phyloP scores from a whole-genome alignment of 495 filamentous ascomycete genomes.

The Pyrenula aspistea region DNA sequence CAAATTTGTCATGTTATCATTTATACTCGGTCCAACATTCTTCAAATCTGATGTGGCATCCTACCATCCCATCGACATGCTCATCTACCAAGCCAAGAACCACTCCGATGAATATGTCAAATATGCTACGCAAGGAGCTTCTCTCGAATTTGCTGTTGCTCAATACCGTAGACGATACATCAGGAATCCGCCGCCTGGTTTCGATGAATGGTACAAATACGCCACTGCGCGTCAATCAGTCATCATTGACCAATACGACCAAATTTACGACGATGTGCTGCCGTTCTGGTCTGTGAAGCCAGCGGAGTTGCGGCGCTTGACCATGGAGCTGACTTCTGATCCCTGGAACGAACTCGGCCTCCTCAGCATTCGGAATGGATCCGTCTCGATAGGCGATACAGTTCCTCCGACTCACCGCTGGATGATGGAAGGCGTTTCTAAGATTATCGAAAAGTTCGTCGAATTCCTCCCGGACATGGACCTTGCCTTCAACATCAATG shows the following conservation, averaged over 20 bases:
- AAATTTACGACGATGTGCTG: constrained; percentile 54
- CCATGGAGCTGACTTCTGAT: constrained; percentile 29
- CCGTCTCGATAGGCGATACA: constrained; percentile 27
- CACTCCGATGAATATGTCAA: constrained; percentile 23
- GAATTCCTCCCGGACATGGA: constrained; percentile 69
- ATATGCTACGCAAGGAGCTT: constrained; percentile 23
- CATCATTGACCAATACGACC: constrained; percentile 65
- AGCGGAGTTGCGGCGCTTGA: constrained; percentile 38
- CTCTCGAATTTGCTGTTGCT: constrained; percentile 22
- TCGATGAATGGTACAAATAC: constrained; percentile 65
- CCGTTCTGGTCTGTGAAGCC: constrained; percentile 66
- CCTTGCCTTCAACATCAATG: constrained; percentile 66
- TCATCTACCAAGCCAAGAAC: constrained; percentile 27
- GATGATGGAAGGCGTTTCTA: constrained; percentile 46
- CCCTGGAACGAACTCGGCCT: constrained; percentile 37
- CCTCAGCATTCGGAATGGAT: constrained; percentile 34
- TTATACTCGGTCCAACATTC: constrained; percentile 17
- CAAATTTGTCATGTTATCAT: neutral
- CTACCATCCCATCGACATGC: constrained; percentile 35
- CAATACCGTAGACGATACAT: constrained; percentile 32
- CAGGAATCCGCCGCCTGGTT: constrained; percentile 41
- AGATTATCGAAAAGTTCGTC: constrained; percentile 57
- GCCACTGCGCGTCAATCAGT: constrained; percentile 48
- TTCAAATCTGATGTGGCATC: constrained; percentile 18
- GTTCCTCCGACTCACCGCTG: constrained; percentile 38